These are phyloP conservation scores for Paxillus involutus DNA, from an alignment of 768 basidiomycete genomes.

Conservation along the genomic window DNA sequence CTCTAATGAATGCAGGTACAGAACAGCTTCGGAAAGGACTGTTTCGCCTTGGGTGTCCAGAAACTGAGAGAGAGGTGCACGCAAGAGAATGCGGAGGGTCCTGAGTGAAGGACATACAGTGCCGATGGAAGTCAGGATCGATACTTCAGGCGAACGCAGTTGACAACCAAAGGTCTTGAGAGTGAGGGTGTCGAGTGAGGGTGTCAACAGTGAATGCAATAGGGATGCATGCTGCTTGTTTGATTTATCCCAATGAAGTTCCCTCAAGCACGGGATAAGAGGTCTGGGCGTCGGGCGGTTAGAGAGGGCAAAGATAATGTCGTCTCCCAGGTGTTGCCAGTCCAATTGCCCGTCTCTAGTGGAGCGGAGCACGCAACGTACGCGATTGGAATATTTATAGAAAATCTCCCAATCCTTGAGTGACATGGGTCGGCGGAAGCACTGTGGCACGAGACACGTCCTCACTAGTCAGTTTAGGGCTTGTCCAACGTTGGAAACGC, in stretches of 20 bases:
- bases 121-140: slow-evolving; percentile 20
- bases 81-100: slow-evolving; percentile 4
- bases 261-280: slow-evolving; percentile 21
- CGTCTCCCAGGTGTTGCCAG: too few relatives aligned
- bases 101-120: slow-evolving; percentile 19
- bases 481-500: background rate
- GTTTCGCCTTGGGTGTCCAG: slow-evolving; percentile 14
- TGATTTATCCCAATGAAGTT: slow-evolving; percentile 19
- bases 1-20: slow-evolving; percentile 16
- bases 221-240: slow-evolving; percentile 16
- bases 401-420: slow-evolving; percentile 29
- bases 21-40: slow-evolving; percentile 20
- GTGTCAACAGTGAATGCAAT: slow-evolving; percentile 20
- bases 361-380: slow-evolving; percentile 18
- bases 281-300: slow-evolving; percentile 19
- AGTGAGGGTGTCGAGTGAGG: slow-evolving; percentile 18
- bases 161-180: background rate
- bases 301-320: slow-evolving; percentile 25
- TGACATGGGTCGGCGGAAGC: slow-evolving; percentile 24
- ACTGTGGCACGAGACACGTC: slow-evolving; percentile 12
- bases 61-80: background rate
- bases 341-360: too few relatives aligned
- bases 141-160: slow-evolving; percentile 16
- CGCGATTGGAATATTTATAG: slow-evolving; percentile 23
- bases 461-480: slow-evolving; percentile 11